Evolutionary conservation across 257 asterid genomes (phyloP), one percentile per base, ranked within the genome.

Genomic region (Solanum appendiculatum): DNA sequence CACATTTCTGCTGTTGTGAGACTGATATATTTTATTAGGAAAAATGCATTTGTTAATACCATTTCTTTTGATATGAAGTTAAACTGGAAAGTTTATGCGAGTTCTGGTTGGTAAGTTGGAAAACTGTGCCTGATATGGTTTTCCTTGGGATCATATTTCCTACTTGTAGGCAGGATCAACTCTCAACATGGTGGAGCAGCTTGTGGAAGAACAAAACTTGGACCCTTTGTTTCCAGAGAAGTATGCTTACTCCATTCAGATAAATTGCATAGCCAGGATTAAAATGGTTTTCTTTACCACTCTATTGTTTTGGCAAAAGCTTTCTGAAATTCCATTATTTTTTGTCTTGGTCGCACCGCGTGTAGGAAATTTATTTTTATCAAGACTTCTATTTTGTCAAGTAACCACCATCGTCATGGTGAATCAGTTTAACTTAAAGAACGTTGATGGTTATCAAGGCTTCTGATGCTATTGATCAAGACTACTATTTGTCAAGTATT

Each of bases 121-220:
- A 72, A 18, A 34, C 34, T 34, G 80, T 72, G 16, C 16, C 6
- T 72, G 46, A 34, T 72, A 20, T 33, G 83, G 46, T 56, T 27
- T 78, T 15, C 68, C 58, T 85, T 37, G 40, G n/a, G 63, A 14
- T 72, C 9, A 70, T 74, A 46, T 58, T 88, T 54, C 54, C 82
- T 64, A 29, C 84, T 87, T 88, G 82, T 89, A 95, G 98, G 96
- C 91, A 72, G 98, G 93, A 87, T 37, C 68, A 10, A 37, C 89
- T 83, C 96, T 95, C 74, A 96, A 95, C 90, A 87, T 82, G 63
- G 96, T 94, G 83, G 98, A 94, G 86, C 97, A 92, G 91, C 94
- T 94, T 75, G 95, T 94, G 90, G 98, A 94, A 91, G 98, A 92
- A 88, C 96, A 92, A 83, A 88, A 85, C 85, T 87, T 95, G 88